A percentile compares a stretch with the other conserved stretches of the same genome.
Conservation (phyloP, 1,284 basidiomycete genomes). For the Malassezia caprae region DNA sequence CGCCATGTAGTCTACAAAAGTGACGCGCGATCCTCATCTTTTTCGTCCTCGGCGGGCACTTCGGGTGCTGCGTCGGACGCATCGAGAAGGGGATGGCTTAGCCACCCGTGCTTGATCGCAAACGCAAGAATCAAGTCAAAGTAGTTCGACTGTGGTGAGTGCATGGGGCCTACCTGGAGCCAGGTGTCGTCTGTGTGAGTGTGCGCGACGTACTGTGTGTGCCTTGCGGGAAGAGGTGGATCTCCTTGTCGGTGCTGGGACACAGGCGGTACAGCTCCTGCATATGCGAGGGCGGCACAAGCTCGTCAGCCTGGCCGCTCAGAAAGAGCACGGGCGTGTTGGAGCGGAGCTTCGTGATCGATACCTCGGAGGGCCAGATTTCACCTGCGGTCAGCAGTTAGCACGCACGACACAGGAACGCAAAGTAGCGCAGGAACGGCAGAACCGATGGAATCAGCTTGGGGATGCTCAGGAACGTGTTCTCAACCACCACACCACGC, state of each 20-base stretch:
- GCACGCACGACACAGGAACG: constrained; percentile 61
- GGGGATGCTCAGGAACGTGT: constrained; percentile 40
- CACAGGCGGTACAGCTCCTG: constrained; percentile 59
- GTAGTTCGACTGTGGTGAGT: constrained; percentile 21
- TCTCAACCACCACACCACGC: constrained; percentile 1
- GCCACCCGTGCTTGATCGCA: constrained; percentile 24
- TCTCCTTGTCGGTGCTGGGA: constrained; percentile 51
- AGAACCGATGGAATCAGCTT: constrained; percentile 59
- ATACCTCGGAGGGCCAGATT: constrained; percentile 72
- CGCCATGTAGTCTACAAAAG: constrained; percentile 7
- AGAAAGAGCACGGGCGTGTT: constrained; percentile 75
- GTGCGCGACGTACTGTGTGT: constrained; percentile 58
- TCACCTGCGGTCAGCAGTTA: constrained; percentile 52
- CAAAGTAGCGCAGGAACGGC: constrained; percentile 64
- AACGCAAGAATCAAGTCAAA: constrained; percentile 40
- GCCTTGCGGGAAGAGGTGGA: constrained; percentile 54
- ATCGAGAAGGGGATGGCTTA: constrained; percentile 1
- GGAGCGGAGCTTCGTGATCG: constrained; percentile 61
- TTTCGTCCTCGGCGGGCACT: neutral
- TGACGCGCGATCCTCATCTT: constrained; percentile 5
- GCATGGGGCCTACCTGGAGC: constrained; percentile 18
- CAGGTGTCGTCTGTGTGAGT: constrained; percentile 37
- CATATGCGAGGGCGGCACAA: constrained; percentile 82
- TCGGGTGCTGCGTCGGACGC: neutral
- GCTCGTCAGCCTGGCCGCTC: constrained; percentile 65